phyloP scores from a whole-genome alignment of 768 basidiomycete genomes.

The Mycena alexandri region DNA sequence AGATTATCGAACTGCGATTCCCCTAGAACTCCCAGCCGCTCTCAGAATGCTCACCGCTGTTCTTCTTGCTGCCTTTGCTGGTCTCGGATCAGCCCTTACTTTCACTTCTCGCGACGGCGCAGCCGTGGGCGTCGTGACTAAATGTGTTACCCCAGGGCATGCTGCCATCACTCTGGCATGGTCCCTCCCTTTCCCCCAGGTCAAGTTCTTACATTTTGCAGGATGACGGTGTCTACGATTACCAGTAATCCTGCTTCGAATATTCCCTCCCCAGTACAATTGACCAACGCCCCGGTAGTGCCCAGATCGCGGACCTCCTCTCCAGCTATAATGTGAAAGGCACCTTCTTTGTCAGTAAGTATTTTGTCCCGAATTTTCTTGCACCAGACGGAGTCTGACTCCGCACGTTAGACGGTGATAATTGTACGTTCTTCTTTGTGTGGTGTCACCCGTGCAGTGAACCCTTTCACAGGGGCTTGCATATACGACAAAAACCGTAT shows the following conservation, averaged over 20 bases:
- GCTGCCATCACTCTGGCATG: not conserved
- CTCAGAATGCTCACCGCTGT: not conserved
- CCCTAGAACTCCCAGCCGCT: not conserved
- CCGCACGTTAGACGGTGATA: not conserved
- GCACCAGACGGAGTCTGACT: not conserved
- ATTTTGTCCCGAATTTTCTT: not conserved
- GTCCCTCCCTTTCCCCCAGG: too few relatives aligned
- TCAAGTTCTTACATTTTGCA: not conserved
- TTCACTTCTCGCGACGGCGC: not conserved
- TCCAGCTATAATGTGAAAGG: not conserved
- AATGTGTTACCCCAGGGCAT: not conserved
- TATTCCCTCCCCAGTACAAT: not conserved
- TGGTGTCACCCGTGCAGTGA: too few relatives aligned
- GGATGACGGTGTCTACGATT: not conserved
- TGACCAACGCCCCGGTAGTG: not conserved
- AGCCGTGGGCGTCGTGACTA: not conserved
- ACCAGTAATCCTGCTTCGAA: not conserved
- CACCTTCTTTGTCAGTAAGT: constrained; percentile 7
- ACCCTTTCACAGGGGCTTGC: not conserved
- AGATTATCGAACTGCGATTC: not conserved
- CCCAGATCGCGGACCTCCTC: not conserved
- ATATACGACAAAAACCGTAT: not conserved
- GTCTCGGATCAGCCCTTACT: not conserved
- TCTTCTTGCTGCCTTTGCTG: not conserved
- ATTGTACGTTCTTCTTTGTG: not conserved